Conservation (phyloP, 2,329 filamentous ascomycete species). For the Tolypocladium endophyticum region DNA sequence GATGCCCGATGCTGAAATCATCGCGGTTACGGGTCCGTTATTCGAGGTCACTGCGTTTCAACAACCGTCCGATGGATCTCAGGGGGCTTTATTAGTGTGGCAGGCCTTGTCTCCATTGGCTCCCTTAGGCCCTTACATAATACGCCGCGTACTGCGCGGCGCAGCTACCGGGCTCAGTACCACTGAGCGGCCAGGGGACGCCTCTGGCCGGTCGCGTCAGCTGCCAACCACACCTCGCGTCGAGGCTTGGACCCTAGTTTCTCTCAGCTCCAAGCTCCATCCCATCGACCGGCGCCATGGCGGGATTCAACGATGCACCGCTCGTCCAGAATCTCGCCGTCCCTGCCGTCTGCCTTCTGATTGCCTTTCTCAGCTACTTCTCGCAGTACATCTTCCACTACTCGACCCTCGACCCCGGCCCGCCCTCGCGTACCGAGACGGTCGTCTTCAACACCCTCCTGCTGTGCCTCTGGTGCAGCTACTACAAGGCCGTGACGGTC, state of each 20-base stretch:
- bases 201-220: not conserved
- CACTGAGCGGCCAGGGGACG: not conserved
- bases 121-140: not conserved
- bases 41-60: not conserved
- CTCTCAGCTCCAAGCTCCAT: not conserved
- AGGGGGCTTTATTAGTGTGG: not conserved
- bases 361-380: constrained; percentile 59
- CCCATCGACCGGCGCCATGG: constrained; percentile 18
- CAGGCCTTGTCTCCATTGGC: not conserved
- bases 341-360: constrained; percentile 55
- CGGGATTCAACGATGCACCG: constrained; percentile 29
- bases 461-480: constrained; percentile 55
- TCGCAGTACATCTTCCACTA: constrained; percentile 61
- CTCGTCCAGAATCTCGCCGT: constrained; percentile 49
- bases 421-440: constrained; percentile 45
- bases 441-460: constrained; percentile 58
- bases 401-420: constrained; percentile 45
- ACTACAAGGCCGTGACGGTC: constrained; percentile 49
- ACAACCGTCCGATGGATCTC: not conserved
- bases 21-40: not conserved
- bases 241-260: not conserved
- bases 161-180: too few species aligned
- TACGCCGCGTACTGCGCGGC: not conserved
- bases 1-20: not conserved
- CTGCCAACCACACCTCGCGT: not conserved